Evolutionary conservation across 2,329 filamentous ascomycete species (phyloP).

Genomic region (Lachnellula arida): DNA sequence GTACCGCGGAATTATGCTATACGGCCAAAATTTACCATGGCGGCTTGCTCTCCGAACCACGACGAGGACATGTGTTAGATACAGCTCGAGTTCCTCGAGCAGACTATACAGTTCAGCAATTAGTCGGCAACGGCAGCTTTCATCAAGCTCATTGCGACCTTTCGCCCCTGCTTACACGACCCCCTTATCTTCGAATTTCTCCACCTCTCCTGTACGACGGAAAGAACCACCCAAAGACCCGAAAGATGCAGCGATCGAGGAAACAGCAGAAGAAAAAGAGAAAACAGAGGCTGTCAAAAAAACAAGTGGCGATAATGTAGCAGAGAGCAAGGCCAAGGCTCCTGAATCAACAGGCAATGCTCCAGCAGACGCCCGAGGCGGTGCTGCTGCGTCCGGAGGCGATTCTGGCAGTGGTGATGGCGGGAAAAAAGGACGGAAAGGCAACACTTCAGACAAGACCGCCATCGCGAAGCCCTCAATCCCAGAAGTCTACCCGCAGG

Average conservation of each 20-base stretch:
- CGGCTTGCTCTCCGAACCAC: slow-evolving; percentile 45
- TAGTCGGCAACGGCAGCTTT: slow-evolving; percentile 34
- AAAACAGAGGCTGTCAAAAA: slow-evolving; percentile 28
- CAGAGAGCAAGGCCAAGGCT: slow-evolving; percentile 32
- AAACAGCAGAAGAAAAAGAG: slow-evolving; percentile 36
- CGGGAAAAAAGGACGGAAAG: slow-evolving; percentile 67
- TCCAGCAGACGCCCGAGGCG: slow-evolving; percentile 25
- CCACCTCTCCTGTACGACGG: slow-evolving; percentile 46
- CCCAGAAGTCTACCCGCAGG: slow-evolving; percentile 93
- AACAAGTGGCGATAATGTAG: slow-evolving; percentile 43
- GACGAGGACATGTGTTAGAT: slow-evolving; percentile 18
- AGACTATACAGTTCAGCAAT: slow-evolving; percentile 23
- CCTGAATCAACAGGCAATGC: slow-evolving; percentile 27
- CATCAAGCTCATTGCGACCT: slow-evolving; percentile 58
- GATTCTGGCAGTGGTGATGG: slow-evolving; percentile 46
- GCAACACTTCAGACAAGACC: slow-evolving; percentile 52
- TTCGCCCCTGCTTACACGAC: slow-evolving; percentile 49
- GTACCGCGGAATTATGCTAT: slow-evolving; percentile 46
- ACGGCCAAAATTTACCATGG: slow-evolving; percentile 61
- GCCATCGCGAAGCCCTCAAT: slow-evolving; percentile 83
- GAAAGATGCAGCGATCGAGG: slow-evolving; percentile 35
- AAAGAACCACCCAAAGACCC: slow-evolving; percentile 37
- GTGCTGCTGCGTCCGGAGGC: slow-evolving; percentile 23
- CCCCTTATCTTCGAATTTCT: slow-evolving; percentile 42
- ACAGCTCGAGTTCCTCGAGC: slow-evolving; percentile 12